Evolutionary conservation across 768 basidiomycete species (phyloP).

Genomic region (Suillus brevipes): DNA sequence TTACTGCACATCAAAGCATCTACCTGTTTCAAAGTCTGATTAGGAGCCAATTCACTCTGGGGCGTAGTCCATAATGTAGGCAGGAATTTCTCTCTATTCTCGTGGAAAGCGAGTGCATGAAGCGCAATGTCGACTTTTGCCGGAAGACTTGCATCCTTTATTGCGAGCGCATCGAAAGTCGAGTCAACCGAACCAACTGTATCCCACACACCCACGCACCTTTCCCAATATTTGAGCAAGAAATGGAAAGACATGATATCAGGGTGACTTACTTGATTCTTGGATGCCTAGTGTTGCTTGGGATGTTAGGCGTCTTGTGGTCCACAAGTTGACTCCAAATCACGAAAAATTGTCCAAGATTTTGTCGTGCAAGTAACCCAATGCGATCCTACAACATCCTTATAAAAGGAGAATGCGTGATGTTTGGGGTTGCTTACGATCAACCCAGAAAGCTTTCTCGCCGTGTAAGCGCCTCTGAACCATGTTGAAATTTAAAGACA

Average conservation of each 20-base stretch:
- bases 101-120: conserved; percentile 30
- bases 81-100: conserved; percentile 24
- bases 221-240: conserved; percentile 3
- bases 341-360: conserved; percentile 15
- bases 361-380: conserved; percentile 15
- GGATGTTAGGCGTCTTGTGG: conserved; percentile 5
- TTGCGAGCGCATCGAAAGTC: conserved; percentile 14
- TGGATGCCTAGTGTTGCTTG: neutral
- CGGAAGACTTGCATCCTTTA: conserved; percentile 18
- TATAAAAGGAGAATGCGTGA: neutral
- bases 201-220: conserved; percentile 24
- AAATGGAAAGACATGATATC: neutral
- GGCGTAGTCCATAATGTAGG: conserved; percentile 20
- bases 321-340: conserved; percentile 15
- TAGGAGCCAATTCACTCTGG: conserved; percentile 1
- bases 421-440: neutral
- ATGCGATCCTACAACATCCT: conserved; percentile 16
- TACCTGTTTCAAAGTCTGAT: conserved; percentile 19
- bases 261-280: neutral
- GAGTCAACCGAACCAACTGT: conserved; percentile 20
- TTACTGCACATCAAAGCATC: neutral
- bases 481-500: neutral
- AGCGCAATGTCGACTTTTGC: conserved; percentile 18
- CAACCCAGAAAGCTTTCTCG: conserved; percentile 11
- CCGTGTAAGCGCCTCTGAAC: conserved; percentile 10